Evolutionary conservation across 2,329 filamentous ascomycete genomes (phyloP).

Genomic region (Polychaeton citri): DNA sequence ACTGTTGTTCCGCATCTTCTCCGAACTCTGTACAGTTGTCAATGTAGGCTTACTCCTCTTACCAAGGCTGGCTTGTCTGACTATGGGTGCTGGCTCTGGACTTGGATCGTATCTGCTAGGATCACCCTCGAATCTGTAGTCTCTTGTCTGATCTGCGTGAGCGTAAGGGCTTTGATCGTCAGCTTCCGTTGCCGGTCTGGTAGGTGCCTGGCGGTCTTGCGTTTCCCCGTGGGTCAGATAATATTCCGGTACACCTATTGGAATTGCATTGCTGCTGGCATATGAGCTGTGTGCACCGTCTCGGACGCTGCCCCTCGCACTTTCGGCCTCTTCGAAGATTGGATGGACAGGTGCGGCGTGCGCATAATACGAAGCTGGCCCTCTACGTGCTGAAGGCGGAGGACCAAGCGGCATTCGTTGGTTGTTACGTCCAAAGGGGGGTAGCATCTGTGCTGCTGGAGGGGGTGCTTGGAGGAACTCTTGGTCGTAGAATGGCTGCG

Average conservation of each 20-base stretch:
- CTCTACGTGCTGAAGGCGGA: conserved; percentile 34
- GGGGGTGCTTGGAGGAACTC: conserved; percentile 4
- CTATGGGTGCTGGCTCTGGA: conserved; percentile 22
- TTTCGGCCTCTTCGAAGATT: conserved; percentile 35
- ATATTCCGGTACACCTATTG: conserved; percentile 26
- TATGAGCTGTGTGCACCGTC: conserved; percentile 25
- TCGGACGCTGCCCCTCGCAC: conserved; percentile 15
- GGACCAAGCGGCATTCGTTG: conserved; percentile 31
- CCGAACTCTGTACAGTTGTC: conserved; percentile 33
- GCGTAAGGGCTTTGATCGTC: conserved; percentile 15
- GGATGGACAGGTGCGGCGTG: conserved; percentile 35
- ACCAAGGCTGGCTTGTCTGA: conserved; percentile 36
- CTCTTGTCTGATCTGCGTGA: neutral
- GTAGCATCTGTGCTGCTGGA: conserved; percentile 21
- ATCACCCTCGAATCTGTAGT: neutral
- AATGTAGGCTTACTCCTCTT: conserved; percentile 34
- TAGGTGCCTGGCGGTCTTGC: neutral
- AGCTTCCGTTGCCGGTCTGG: neutral
- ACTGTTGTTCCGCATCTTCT: conserved; percentile 13
- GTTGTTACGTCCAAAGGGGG: conserved; percentile 12
- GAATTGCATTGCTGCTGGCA: conserved; percentile 37
- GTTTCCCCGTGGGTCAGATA: conserved; percentile 25
- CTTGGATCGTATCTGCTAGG: neutral
- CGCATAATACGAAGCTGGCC: conserved; percentile 36
- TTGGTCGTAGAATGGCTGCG: conserved; percentile 6